Base-by-base conservation (phyloP, 768 basidiomycete genomes). In the Phlegmacium glaucopus region DNA sequence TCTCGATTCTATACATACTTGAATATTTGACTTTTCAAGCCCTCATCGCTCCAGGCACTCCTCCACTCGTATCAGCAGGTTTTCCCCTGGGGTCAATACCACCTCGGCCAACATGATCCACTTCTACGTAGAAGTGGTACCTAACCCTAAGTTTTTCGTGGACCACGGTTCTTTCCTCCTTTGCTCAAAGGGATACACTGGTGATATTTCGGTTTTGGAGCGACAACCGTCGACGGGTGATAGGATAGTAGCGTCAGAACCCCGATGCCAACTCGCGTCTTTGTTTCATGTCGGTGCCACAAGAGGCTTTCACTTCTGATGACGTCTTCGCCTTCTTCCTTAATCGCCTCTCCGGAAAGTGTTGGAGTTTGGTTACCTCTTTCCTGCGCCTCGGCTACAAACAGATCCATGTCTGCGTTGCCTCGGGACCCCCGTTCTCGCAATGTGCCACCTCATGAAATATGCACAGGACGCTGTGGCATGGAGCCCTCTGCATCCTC, bases 131-230 rank as follows among this genome's bases (percentile, higher is more conserved):
- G 67, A 64, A 70, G 76, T 76, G 77, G 65, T 64, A 71, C 76
- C 77, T 81, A 82, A 82, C 80, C 80, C 78, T 81, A 82, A 74
- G 70, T 61, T 57, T n/a, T 60, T 51, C 58, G 57, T 58, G 59
- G 71, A 66, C 62, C 55, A 53, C 47, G 67, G 22, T 41, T 55
- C 62, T 60, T 64, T 61, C 63, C 44, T 39, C 26, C 52, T 56
- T 39, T 52, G 62, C 67, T 71, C 63, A 53, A 49, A 65, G 65
- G 50, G 56, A 56, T 48, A 41, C 39, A 37, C 54, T 49, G 58
- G 32, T 38, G 16, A 28, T 45, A 51, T 42, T 28, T 44, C 45
- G 49, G 48, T 44, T 53, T 39, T 41, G 42, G 52, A 54, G 52
- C 53, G 55, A 44, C 53, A 44, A 45, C 53, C 49, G 37, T 15